Evolutionary conservation across 2,329 filamentous ascomycete species (phyloP).

Genomic region (Neofusicoccum parvum): DNA sequence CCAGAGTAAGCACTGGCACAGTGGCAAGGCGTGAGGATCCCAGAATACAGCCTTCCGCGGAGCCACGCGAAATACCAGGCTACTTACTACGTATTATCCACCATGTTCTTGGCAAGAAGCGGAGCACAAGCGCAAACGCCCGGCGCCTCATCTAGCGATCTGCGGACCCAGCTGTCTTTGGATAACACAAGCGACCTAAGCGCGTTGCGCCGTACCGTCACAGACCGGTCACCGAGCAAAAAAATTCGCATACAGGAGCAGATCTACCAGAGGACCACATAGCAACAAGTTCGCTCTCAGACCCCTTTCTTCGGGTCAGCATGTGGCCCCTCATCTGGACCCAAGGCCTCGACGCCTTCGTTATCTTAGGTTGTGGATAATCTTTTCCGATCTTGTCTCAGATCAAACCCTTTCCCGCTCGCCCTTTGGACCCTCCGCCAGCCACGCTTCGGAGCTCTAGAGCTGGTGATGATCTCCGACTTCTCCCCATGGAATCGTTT

Average conservation of each 20-base stretch:
- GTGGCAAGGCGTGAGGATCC: not conserved
- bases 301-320: too few species aligned
- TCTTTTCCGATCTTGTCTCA: not conserved
- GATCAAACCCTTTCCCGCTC: not conserved
- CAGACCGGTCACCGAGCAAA: not conserved
- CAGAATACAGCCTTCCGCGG: not conserved
- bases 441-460: too few species aligned
- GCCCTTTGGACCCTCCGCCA: too few species aligned
- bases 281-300: not conserved
- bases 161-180: not conserved
- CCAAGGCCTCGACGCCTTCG: not conserved
- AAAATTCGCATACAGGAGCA: too few species aligned
- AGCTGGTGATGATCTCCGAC: too few species aligned
- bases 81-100: too few species aligned
- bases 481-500: too few species aligned
- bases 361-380: not conserved
- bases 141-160: conserved; percentile 8
- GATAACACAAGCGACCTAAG: conserved; percentile 4
- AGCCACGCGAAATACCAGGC: not conserved
- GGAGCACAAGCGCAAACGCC: not conserved
- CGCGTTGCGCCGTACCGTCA: not conserved
- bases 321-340: not conserved
- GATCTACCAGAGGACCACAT: not conserved
- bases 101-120: not conserved
- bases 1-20: not conserved